These are phyloP conservation scores for Musa acuminata DNA, from an alignment of 176 grass and related monocot genomes.

Conservation along the genomic window DNA sequence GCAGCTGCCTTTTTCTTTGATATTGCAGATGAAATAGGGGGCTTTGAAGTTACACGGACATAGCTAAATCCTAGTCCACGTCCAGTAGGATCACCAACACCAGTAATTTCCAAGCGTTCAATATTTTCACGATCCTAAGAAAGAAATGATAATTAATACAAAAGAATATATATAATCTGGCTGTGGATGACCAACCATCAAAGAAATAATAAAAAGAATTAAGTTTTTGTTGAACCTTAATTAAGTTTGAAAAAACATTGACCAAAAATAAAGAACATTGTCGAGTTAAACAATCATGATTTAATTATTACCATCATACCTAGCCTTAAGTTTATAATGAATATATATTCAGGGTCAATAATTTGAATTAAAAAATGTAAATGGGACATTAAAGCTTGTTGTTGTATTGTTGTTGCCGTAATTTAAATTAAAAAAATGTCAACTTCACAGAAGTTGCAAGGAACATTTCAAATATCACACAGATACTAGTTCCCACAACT, in stretches of 20 bases:
- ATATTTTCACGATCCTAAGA: constrained; percentile 79
- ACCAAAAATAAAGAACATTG: not conserved
- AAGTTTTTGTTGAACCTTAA: not conserved
- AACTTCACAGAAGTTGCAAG: too few species aligned
- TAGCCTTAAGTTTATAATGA: not conserved
- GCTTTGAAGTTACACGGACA: constrained; percentile 68
- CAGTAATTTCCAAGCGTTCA: constrained; percentile 87
- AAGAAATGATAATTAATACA: constrained; percentile 14
- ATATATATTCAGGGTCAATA: not conserved
- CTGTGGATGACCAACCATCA: not conserved
- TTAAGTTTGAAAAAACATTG: not conserved
- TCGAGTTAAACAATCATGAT: not conserved
- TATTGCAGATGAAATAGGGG: constrained; percentile 58
- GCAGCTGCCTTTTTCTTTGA: constrained; percentile 75
- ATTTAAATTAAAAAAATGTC: too few species aligned
- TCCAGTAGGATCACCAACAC: constrained; percentile 88
- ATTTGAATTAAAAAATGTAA: not conserved
- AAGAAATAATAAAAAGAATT: not conserved
- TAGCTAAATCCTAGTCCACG: constrained; percentile 96
- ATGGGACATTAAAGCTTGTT: too few species aligned
- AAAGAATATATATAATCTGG: not conserved
- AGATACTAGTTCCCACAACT: too few species aligned
- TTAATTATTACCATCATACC: not conserved
- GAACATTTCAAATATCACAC: too few species aligned
- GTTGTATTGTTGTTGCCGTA: too few species aligned